phyloP scores from a whole-genome alignment of 768 basidiomycete species.

The Psilocybe subaeruginosa region DNA sequence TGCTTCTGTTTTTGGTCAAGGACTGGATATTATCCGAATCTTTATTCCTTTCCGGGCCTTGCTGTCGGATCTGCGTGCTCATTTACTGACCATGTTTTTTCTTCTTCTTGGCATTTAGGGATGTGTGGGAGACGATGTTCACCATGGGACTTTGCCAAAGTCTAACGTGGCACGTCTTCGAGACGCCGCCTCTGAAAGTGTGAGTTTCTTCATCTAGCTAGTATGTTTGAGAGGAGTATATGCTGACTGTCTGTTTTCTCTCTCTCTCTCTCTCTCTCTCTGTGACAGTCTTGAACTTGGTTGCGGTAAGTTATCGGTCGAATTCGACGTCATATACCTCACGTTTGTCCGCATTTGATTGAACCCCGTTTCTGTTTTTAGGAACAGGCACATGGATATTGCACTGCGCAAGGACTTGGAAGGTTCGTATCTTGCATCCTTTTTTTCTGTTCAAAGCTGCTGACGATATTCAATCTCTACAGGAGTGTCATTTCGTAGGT shows the following conservation, averaged over 20 bases:
- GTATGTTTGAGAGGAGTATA: not conserved
- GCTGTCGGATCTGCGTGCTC: not conserved
- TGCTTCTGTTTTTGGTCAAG: too few relatives aligned
- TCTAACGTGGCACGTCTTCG: slow-evolving; percentile 68
- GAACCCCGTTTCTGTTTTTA: slow-evolving; percentile 22
- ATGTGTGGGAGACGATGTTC: slow-evolving; percentile 69
- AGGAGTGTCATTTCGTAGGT: slow-evolving; percentile 71
- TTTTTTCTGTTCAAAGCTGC: slow-evolving; percentile 1
- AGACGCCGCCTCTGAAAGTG: slow-evolving; percentile 63
- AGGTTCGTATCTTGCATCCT: slow-evolving; percentile 38
- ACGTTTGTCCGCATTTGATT: not conserved
- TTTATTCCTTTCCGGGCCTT: not conserved
- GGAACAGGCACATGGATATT: slow-evolving; percentile 79
- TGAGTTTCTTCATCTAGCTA: slow-evolving; percentile 33
- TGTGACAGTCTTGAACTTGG: slow-evolving; percentile 65
- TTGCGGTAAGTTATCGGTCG: slow-evolving; percentile 53
- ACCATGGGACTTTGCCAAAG: slow-evolving; percentile 57
- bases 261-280: not conserved
- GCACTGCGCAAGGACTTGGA: slow-evolving; percentile 66
- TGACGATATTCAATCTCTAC: slow-evolving; percentile 11
- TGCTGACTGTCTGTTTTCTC: not conserved
- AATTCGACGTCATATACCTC: not conserved
- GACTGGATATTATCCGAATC: not conserved
- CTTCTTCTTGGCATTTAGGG: slow-evolving; percentile 40
- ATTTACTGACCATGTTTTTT: slow-evolving; percentile 6